Conservation (phyloP, 768 basidiomycete species). For the Mycena chlorophos region DNA sequence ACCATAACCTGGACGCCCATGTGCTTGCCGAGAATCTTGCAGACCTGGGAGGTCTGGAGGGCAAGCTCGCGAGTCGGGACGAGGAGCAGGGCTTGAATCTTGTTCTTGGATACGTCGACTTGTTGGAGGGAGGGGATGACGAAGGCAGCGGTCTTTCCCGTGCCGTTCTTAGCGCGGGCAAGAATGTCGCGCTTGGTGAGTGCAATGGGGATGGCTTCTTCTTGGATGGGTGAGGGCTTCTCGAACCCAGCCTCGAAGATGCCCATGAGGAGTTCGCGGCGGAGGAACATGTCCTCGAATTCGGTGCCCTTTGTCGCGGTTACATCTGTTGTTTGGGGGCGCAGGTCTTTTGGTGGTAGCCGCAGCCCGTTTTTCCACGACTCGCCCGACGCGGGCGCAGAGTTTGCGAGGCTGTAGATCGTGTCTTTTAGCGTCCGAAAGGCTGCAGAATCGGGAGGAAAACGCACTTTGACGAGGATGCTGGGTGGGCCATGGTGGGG, state of each 20-base stretch:
- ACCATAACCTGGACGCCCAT: conserved; percentile 98
- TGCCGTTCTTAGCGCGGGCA: conserved; percentile 94
- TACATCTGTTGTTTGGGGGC: conserved; percentile 98
- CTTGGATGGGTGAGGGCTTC: conserved; percentile 96
- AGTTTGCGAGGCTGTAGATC: conserved; percentile 13
- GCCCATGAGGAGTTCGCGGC: conserved; percentile 97
- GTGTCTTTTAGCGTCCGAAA: background rate
- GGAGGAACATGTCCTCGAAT: conserved; percentile 92
- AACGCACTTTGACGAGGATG: conserved; percentile 1
- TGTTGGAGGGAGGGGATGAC: conserved; percentile 96
- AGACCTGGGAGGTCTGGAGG: conserved; percentile 97
- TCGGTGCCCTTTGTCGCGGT: conserved; percentile 90
- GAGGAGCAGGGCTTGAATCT: conserved; percentile 95
- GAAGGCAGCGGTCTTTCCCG: conserved; percentile 98
- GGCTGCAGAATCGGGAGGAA: background rate
- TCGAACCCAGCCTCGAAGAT: conserved; percentile 99
- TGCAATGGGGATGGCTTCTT: conserved; percentile 96
- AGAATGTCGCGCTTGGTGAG: conserved; percentile 92
- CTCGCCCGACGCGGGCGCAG: conserved; percentile 21
- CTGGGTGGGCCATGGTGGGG: background rate
- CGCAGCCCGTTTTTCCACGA: conserved; percentile 79
- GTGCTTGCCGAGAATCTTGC: conserved; percentile 95
- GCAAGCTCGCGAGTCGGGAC: conserved; percentile 99
- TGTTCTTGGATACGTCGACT: conserved; percentile 76
- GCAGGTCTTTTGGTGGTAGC: conserved; percentile 84